phyloP scores from a whole-genome alignment of 306 rosid genomes.

The Quercus bicolor region DNA sequence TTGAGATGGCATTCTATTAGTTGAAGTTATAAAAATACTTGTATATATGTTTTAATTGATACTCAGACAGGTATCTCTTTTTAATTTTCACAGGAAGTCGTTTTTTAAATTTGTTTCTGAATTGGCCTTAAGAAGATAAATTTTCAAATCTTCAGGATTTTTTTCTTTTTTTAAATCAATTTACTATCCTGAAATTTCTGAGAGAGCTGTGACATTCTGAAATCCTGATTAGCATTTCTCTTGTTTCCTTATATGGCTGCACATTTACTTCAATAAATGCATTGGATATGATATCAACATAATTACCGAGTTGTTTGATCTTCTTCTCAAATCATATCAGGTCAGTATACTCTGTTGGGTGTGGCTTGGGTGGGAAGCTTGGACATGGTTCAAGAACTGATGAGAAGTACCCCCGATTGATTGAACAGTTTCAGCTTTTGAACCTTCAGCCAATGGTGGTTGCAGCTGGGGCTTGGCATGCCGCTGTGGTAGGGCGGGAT shows the following conservation, averaged over 20 bases:
- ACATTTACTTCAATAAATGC: not conserved
- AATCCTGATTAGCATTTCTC: not conserved
- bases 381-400: conserved; percentile 85
- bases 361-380: conserved; percentile 97
- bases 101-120: not conserved
- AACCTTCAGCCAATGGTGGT: conserved; percentile 84
- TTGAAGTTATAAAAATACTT: not conserved
- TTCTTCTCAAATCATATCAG: conserved; percentile 36
- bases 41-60: not conserved
- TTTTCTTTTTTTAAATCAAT: not conserved
- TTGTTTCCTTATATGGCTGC: not conserved
- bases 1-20: not conserved
- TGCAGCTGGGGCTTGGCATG: conserved; percentile 99
- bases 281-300: conserved; percentile 5
- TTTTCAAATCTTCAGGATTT: not conserved
- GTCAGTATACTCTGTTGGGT: conserved; percentile 94
- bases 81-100: not conserved
- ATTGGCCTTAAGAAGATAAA: not conserved
- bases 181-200: not conserved
- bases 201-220: no score
- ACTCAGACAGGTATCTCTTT: not conserved
- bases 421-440: conserved; percentile 64
- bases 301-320: conserved; percentile 5
- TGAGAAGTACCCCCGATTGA: conserved; percentile 76
- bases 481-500: conserved; percentile 90